Evolutionary conservation across 345 rosid species (phyloP).

Genomic region (Stellera chamaejasme): DNA sequence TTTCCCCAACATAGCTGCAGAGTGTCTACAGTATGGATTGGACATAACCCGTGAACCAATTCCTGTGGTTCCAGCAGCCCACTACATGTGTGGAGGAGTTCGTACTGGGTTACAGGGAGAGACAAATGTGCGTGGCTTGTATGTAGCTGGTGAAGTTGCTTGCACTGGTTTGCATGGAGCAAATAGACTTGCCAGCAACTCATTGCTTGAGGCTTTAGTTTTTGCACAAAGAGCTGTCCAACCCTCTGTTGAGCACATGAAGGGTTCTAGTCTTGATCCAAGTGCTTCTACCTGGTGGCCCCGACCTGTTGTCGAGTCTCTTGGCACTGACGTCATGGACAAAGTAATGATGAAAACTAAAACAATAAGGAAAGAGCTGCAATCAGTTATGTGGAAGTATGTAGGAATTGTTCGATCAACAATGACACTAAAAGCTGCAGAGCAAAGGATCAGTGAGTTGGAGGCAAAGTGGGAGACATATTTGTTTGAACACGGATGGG

Average conservation of each 20-base stretch:
- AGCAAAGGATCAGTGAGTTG: conserved; percentile 44
- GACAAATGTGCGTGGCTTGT: conserved; percentile 79
- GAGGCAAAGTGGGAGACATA: conserved; percentile 74
- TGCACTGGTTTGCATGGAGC: conserved; percentile 98
- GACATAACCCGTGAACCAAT: conserved; percentile 76
- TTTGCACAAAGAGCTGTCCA: conserved; percentile 87
- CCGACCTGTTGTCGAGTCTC: conserved; percentile 51
- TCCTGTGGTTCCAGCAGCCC: conserved; percentile 95
- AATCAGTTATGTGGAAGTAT: conserved; percentile 79
- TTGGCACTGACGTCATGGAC: conserved; percentile 29
- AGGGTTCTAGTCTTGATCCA: conserved; percentile 33
- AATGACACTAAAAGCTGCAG: conserved; percentile 50
- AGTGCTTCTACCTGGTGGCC: conserved; percentile 51
- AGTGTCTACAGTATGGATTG: conserved; percentile 68
- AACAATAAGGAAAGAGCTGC: conserved; percentile 73
- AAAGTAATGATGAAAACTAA: conserved; percentile 40
- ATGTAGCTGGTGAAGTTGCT: conserved; percentile 96
- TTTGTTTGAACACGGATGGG: conserved; percentile 82
- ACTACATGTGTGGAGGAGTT: conserved; percentile 98
- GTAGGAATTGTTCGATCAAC: conserved; percentile 92
- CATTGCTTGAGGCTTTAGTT: conserved; percentile 92
- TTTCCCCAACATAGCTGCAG: conserved; percentile 90
- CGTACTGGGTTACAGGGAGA: conserved; percentile 89
- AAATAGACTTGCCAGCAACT: conserved; percentile 93
- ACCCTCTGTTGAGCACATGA: conserved; percentile 77